A percentile compares a stretch with the other conserved stretches of the same genome.
Evolutionary conservation across 306 rosid genomes (phyloP).

Genomic region (Prunus fruticosa): DNA sequence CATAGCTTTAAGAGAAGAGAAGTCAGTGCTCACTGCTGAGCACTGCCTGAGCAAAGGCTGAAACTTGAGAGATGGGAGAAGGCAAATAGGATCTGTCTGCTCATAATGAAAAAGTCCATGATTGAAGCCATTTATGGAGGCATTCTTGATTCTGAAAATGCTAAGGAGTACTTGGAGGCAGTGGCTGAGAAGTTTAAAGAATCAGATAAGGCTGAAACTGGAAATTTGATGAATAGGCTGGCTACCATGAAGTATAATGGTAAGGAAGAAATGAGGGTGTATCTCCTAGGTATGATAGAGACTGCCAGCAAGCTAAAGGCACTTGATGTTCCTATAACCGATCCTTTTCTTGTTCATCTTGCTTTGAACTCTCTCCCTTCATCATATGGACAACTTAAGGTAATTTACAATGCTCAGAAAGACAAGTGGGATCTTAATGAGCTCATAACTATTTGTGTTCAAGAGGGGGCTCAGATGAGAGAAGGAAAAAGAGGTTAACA

Average conservation of each 20-base stretch:
- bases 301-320: too few species aligned
- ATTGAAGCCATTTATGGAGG: not conserved
- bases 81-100: too few species aligned
- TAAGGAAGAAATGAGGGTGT: not conserved
- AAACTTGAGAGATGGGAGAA: too few species aligned
- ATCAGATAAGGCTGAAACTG: not conserved
- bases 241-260: not conserved
- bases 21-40: too few species aligned
- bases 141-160: not conserved
- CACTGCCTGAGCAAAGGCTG: too few species aligned
- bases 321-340: too few species aligned
- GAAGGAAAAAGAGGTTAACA: too few species aligned
- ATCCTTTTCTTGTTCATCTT: not conserved
- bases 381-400: not conserved
- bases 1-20: too few species aligned
- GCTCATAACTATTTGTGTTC: not conserved
- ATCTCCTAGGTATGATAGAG: not conserved
- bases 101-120: not conserved
- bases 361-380: not conserved
- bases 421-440: not conserved
- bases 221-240: not conserved
- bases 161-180: not conserved
- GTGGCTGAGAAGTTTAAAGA: not conserved
- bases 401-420: not conserved
- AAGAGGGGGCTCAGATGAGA: not conserved